phyloP scores from a whole-genome alignment of 371 early-diverging fungal species.

The Mortierella polycephala region DNA sequence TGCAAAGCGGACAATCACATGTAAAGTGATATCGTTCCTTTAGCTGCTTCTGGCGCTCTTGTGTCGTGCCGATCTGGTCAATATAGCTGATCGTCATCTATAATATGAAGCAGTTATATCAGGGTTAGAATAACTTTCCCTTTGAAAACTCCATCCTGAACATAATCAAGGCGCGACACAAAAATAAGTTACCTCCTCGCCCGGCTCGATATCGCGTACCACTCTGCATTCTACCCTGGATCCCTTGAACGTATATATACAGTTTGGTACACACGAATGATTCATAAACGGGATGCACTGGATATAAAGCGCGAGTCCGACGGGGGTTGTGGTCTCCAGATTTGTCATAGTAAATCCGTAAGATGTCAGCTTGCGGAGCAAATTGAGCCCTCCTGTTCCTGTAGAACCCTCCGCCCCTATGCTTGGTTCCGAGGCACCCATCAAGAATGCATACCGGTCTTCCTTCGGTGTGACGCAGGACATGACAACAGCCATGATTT shows the following conservation, averaged over 20 bases:
- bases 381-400: conserved; percentile 18
- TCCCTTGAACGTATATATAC: conserved; percentile 43
- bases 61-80: conserved; percentile 45
- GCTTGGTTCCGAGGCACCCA: conserved; percentile 1
- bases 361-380: conserved; percentile 21
- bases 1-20: conserved; percentile 36
- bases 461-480: conserved; percentile 36
- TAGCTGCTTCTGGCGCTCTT: conserved; percentile 40
- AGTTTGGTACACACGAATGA: conserved; percentile 51
- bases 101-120: neutral
- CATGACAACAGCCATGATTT: conserved; percentile 34
- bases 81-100: conserved; percentile 49
- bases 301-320: conserved; percentile 37
- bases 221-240: conserved; percentile 41
- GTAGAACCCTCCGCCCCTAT: neutral
- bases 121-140: neutral
- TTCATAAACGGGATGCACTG: conserved; percentile 51
- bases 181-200: conserved; percentile 34
- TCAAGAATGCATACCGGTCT: conserved; percentile 27
- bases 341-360: conserved; percentile 43
- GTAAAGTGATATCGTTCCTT: conserved; percentile 33
- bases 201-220: conserved; percentile 40
- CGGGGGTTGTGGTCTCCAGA: conserved; percentile 28
- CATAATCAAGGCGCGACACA: neutral
- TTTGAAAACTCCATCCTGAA: neutral